Base-by-base conservation (phyloP, 345 rosid genomes). In the Anacardium occidentale region DNA sequence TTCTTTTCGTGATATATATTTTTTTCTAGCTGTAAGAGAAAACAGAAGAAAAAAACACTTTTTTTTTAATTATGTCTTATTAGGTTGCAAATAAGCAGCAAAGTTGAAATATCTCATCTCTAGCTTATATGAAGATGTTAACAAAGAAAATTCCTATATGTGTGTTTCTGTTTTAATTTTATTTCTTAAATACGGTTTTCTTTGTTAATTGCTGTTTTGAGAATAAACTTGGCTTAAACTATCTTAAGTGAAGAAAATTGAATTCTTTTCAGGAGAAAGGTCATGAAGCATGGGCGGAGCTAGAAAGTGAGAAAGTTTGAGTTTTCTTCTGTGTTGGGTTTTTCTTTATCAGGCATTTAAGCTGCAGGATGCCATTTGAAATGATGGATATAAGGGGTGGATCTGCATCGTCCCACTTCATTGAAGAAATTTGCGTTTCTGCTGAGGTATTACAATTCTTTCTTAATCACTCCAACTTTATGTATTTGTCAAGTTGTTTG, bases 351-450 rank as follows among this genome's bases (percentile, higher is more conserved):
- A 5, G 52, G 72, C 65, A 58, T 68, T 50, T 55, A 20, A 76
- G 66, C 77, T 76, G 56, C 71, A 65, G 61, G 54, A 89, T 89
- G 94, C 89, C 94, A 69, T 86, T 80, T 66, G 89, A 91, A 69
- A 71, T 86, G 68, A 79, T 85, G 87, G 94, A 88, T 79, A 88
- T 81, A 75, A 86, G 85, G 77, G 81, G 84, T 61, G 75, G 75
- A 65, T 76, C 83, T 8, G 76, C 90, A 17, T 76, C 88, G 3
- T 74, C 90, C 53, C 82, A 71, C 17, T 79, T 79, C 70, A 81
- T 65, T 17, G 97, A 89, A 52, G 91, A 86, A 44, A 2, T 73
- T 29, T 71, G 57, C 62, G 56, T 75, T 54, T 79, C 83, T 53
- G 59, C 90, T 20, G 92, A 89, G 92, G 92, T 85, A 86, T 47